These are phyloP conservation scores for Populus nigra DNA, from an alignment of 345 rosid species.

Conservation along the genomic window DNA sequence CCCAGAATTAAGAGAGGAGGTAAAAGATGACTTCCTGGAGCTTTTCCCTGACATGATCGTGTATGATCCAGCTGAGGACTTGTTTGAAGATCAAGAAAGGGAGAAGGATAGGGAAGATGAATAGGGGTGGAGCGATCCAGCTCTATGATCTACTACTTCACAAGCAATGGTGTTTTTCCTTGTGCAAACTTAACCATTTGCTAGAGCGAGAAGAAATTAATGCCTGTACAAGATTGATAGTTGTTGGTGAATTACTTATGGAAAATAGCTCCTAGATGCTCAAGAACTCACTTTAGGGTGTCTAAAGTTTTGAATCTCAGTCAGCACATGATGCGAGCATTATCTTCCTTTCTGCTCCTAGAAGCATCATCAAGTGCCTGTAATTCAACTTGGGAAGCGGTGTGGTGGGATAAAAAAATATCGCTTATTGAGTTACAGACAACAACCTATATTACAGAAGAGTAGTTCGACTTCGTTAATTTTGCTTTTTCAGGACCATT, in stretches of 20 bases:
- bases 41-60: slow-evolving; percentile 86
- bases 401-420: not conserved
- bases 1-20: slow-evolving; percentile 76
- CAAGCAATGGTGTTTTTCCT: not conserved
- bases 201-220: not conserved
- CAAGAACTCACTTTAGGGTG: not conserved
- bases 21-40: slow-evolving; percentile 83
- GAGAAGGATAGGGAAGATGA: slow-evolving; percentile 51
- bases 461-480: too few species aligned
- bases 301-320: not conserved
- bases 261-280: not conserved
- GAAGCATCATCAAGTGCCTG: not conserved
- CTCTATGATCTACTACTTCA: not conserved
- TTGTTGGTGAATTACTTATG: not conserved
- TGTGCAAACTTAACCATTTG: not conserved
- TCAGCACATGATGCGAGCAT: not conserved
- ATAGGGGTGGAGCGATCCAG: slow-evolving; percentile 10
- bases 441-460: not conserved
- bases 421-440: too few species aligned
- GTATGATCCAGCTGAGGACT: slow-evolving; percentile 81
- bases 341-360: not conserved
- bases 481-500: too few species aligned
- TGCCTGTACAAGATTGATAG: not conserved
- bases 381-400: not conserved
- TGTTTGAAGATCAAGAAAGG: slow-evolving; percentile 54